Percentiles rank a stretch among this genome's conserved stretches.
Conservation (phyloP, 352 stramenopile species). For the Elongisporangium undulatum region DNA sequence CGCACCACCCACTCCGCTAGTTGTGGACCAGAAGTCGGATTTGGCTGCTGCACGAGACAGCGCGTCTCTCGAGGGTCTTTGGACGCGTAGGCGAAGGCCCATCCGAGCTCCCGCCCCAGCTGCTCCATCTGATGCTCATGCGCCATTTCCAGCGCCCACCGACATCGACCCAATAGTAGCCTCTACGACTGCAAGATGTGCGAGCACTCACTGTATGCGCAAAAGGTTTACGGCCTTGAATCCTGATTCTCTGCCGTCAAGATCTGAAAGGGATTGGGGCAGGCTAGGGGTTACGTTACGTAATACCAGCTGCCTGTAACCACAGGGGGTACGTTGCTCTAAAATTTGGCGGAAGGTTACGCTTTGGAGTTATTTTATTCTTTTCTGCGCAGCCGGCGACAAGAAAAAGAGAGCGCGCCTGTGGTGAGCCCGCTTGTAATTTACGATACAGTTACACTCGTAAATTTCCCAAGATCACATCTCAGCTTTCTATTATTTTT, state of each 20-base stretch:
- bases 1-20: slow-evolving; percentile 47
- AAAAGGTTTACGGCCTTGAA: neutral
- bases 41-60: slow-evolving; percentile 40
- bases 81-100: slow-evolving; percentile 48
- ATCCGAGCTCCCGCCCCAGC: slow-evolving; percentile 30
- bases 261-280: neutral
- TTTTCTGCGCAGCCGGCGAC: neutral
- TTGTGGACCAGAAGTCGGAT: slow-evolving; percentile 7
- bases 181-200: neutral
- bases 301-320: neutral
- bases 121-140: slow-evolving; percentile 5
- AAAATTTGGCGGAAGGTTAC: neutral
- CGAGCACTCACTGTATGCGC: neutral
- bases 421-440: neutral
- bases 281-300: neutral
- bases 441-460: neutral
- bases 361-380: neutral
- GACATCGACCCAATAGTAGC: neutral
- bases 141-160: neutral
- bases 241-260: neutral
- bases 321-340: neutral
- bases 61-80: slow-evolving; percentile 31
- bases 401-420: neutral
- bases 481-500: neutral
- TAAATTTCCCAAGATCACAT: neutral